Evolutionary conservation across 1,284 basidiomycete genomes (phyloP).

Genomic region (Leccinum solheimii): DNA sequence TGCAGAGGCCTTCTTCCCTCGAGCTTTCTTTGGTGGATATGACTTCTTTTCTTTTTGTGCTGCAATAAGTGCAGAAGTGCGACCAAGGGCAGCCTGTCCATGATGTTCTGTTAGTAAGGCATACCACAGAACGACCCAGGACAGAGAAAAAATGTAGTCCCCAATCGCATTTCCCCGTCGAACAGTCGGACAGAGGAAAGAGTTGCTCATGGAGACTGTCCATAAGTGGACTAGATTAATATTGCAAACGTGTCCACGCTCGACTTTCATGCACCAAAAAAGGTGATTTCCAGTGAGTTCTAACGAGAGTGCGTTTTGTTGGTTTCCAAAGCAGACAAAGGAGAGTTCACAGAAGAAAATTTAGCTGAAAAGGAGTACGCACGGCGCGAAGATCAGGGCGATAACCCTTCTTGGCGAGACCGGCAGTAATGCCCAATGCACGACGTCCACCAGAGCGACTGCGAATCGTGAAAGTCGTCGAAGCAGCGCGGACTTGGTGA

Average conservation of each 20-base stretch:
- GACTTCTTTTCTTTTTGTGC: slow-evolving; percentile 76
- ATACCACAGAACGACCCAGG: slow-evolving; percentile 12
- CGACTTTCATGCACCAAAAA: slow-evolving; percentile 66
- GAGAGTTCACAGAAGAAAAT: not conserved
- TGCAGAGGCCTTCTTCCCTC: slow-evolving; percentile 66
- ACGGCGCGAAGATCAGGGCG: slow-evolving; percentile 81
- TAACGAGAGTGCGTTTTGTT: slow-evolving; percentile 62
- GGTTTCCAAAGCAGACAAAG: slow-evolving; percentile 3
- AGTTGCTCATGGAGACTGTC: slow-evolving; percentile 26
- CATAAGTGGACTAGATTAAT: slow-evolving; percentile 40
- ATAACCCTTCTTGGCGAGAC: slow-evolving; percentile 73
- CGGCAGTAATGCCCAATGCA: slow-evolving; percentile 69
- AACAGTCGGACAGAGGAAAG: slow-evolving; percentile 15
- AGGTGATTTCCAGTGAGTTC: slow-evolving; percentile 70
- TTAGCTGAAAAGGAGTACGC: slow-evolving; percentile 38
- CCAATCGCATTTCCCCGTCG: slow-evolving; percentile 23
- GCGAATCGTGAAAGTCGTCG: slow-evolving; percentile 58
- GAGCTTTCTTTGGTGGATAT: slow-evolving; percentile 67
- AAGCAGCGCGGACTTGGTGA: slow-evolving; percentile 50
- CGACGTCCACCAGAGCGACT: slow-evolving; percentile 75
- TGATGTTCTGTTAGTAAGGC: slow-evolving; percentile 20
- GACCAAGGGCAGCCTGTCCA: slow-evolving; percentile 74
- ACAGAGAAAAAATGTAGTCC: slow-evolving; percentile 26
- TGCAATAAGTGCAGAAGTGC: slow-evolving; percentile 72
- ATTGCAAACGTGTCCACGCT: slow-evolving; percentile 88